Conservation (phyloP, 192 early-diverging fungal species). For the Umbelopsis ramanniana region DNA sequence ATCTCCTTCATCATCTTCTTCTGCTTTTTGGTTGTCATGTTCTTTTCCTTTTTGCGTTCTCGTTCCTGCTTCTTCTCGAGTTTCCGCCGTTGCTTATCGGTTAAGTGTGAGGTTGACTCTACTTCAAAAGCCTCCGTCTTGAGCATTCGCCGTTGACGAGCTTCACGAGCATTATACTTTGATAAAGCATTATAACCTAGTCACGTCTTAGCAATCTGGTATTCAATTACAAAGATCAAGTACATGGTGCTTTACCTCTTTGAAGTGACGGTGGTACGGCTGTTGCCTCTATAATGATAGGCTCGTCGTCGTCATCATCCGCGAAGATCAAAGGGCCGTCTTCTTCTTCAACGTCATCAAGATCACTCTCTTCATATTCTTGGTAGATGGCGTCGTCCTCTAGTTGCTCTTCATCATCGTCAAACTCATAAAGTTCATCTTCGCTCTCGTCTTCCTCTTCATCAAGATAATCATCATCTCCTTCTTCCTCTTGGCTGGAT, state of each 20-base stretch:
- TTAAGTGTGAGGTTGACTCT: not conserved
- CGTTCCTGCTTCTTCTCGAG: constrained; percentile 16
- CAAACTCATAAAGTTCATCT: not conserved
- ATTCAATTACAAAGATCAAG: not conserved
- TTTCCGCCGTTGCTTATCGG: constrained; percentile 22
- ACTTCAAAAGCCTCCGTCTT: constrained; percentile 15
- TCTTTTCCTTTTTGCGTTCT: constrained; percentile 5
- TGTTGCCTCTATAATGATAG: not conserved
- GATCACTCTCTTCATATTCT: constrained; percentile 1
- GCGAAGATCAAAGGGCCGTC: not conserved
- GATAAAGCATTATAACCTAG: constrained; percentile 9
- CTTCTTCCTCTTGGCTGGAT: not conserved
- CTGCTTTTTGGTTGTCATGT: constrained; percentile 6
- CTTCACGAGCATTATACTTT: constrained; percentile 14
- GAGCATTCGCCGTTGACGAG: constrained; percentile 18
- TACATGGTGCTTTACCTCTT: not conserved
- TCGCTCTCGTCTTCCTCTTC: constrained; percentile 4
- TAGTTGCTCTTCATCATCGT: not conserved
- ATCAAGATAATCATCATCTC: not conserved
- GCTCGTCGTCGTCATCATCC: constrained; percentile 15
- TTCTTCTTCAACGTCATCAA: constrained; percentile 3
- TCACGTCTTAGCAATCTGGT: not conserved
- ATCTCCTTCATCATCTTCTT: constrained; percentile 15
- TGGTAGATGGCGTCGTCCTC: constrained; percentile 2
- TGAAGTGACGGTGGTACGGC: constrained; percentile 17